Conservation (phyloP, 257 asterid genomes). For the Solanum pimpinellifolium region DNA sequence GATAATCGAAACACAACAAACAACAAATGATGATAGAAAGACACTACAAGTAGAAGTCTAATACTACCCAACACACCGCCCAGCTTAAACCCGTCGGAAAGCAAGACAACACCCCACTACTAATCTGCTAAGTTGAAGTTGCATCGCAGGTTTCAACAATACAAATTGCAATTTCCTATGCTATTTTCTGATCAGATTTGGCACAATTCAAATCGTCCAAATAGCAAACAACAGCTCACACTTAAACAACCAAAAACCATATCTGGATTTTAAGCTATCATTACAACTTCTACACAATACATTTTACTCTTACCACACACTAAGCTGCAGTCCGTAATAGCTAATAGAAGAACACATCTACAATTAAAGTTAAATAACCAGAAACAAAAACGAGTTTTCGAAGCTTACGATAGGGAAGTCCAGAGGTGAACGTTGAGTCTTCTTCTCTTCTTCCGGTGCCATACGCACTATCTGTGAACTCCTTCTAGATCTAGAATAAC, state of each 20-base stretch:
- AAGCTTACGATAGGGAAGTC: constrained; percentile 69
- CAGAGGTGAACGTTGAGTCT: constrained; percentile 91
- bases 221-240: neutral
- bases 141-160: neutral
- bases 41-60: neutral
- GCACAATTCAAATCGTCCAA: neutral
- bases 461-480: constrained; percentile 50
- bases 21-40: neutral
- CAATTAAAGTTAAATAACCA: neutral
- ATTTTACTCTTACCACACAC: neutral
- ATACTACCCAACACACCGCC: neutral
- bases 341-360: neutral
- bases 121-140: neutral
- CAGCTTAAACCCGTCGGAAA: neutral
- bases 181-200: neutral
- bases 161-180: neutral
- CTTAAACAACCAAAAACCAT: neutral
- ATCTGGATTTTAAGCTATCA: neutral
- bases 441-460: constrained; percentile 95
- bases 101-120: neutral
- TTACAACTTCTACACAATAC: neutral
- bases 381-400: neutral
- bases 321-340: neutral
- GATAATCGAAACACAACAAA: neutral
- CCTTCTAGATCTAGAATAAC: constrained; percentile 24